Conservation (phyloP, 2,329 filamentous ascomycete genomes). For the Talaromyces sp. region DNA sequence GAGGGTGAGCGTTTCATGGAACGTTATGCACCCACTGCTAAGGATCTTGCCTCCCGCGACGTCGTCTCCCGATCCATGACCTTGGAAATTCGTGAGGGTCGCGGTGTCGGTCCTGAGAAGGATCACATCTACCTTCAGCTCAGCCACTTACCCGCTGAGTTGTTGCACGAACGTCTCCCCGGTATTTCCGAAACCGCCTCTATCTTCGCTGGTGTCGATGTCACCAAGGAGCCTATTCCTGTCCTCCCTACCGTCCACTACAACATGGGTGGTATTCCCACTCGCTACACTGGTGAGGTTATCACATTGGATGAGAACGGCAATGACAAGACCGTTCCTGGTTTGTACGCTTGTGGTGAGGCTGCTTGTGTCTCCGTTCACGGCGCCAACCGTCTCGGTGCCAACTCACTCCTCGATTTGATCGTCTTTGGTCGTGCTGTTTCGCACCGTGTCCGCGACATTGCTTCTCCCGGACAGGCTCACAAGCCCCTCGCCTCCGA, state of each 20-base stretch:
- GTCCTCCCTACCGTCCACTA: slow-evolving; percentile 97
- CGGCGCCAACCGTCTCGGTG: slow-evolving; percentile 94
- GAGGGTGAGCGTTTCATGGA: slow-evolving; percentile 99
- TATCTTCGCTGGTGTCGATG: slow-evolving; percentile 96
- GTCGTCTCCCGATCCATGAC: slow-evolving; percentile 98
- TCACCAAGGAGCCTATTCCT: slow-evolving; percentile 93
- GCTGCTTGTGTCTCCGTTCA: slow-evolving; percentile 97
- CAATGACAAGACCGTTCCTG: slow-evolving; percentile 88
- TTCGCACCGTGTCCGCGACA: slow-evolving; percentile 94
- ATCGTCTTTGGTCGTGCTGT: slow-evolving; percentile 98
- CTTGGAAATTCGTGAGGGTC: slow-evolving; percentile 93
- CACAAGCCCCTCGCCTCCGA: slow-evolving; percentile 78
- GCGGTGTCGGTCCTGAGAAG: slow-evolving; percentile 94
- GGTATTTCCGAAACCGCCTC: slow-evolving; percentile 98
- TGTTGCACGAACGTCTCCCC: slow-evolving; percentile 92
- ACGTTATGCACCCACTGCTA: slow-evolving; percentile 93
- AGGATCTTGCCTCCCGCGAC: slow-evolving; percentile 94
- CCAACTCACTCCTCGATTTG: slow-evolving; percentile 96
- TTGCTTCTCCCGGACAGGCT: slow-evolving; percentile 76
- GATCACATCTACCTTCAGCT: slow-evolving; percentile 99
- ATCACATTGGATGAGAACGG: slow-evolving; percentile 80
- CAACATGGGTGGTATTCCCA: slow-evolving; percentile 99
- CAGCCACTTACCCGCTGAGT: slow-evolving; percentile 85
- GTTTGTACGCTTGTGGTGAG: slow-evolving; percentile 94
- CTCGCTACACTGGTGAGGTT: slow-evolving; percentile 95